Evolutionary conservation across 495 filamentous ascomycete species (phyloP).

Genomic region (Tirmania nivea): DNA sequence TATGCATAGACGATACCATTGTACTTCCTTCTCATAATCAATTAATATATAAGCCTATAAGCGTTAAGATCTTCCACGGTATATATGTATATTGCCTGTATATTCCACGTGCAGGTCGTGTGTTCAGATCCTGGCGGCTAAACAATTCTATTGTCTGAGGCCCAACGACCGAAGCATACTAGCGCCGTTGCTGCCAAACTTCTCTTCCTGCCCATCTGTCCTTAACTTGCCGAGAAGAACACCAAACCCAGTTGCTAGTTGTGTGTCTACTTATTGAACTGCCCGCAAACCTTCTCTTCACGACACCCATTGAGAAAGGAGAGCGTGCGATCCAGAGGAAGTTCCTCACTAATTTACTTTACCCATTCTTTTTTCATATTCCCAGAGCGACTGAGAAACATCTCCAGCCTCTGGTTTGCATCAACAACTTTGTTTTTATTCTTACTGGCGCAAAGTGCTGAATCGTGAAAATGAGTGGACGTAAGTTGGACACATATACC

Average conservation of each 20-base stretch:
- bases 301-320: not conserved
- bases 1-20: no score
- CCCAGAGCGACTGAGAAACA: not conserved
- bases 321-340: not conserved
- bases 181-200: no score
- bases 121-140: no score
- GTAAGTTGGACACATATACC: slow-evolving; percentile 22
- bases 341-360: not conserved
- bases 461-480: slow-evolving; percentile 34
- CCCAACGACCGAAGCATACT: no score
- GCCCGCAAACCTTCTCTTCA: not conserved
- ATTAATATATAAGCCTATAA: no score
- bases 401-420: not conserved
- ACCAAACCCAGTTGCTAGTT: not conserved
- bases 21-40: no score
- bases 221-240: not conserved
- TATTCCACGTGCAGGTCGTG: no score
- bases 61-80: no score
- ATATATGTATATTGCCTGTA: no score
- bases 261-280: not conserved
- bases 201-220: not conserved
- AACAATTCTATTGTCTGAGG: no score
- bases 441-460: not conserved
- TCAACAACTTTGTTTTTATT: not conserved
- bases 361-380: not conserved